Evolutionary conservation across 2,329 filamentous ascomycete genomes (phyloP).

Genomic region (Pestalotiopsis sp.): DNA sequence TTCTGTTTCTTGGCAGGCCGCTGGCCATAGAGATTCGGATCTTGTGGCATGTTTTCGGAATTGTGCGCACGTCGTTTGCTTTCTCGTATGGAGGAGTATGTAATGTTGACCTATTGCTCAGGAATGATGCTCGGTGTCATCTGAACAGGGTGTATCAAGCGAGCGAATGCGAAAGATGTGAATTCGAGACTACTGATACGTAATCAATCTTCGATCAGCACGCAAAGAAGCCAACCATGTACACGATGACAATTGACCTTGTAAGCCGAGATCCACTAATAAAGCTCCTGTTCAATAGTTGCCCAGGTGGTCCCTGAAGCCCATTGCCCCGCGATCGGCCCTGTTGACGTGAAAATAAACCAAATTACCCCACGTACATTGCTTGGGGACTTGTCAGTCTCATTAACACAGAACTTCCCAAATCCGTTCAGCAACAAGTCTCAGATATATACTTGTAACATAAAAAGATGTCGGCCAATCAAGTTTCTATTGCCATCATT

Average conservation of each 20-base stretch:
- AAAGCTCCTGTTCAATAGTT: neutral
- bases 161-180: neutral
- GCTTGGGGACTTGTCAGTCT: conserved; percentile 3
- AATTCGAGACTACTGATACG: neutral
- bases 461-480: conserved; percentile 35
- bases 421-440: neutral
- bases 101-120: neutral
- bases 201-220: neutral
- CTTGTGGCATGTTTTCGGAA: conserved; percentile 56
- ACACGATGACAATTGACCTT: neutral
- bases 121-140: neutral
- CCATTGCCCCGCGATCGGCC: conserved; percentile 31
- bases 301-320: conserved; percentile 3
- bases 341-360: neutral
- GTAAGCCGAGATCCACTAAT: neutral
- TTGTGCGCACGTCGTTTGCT: neutral
- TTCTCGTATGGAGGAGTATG: neutral
- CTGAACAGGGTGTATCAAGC: neutral
- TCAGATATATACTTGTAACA: conserved; percentile 37
- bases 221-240: neutral
- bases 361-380: conserved; percentile 22
- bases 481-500: conserved; percentile 56
- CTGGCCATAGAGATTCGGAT: conserved; percentile 76
- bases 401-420: neutral
- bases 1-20: conserved; percentile 69